Evolutionary conservation across 306 rosid genomes (phyloP), one percentile per base, ranked within the genome.

Genomic region (Senna tora): DNA sequence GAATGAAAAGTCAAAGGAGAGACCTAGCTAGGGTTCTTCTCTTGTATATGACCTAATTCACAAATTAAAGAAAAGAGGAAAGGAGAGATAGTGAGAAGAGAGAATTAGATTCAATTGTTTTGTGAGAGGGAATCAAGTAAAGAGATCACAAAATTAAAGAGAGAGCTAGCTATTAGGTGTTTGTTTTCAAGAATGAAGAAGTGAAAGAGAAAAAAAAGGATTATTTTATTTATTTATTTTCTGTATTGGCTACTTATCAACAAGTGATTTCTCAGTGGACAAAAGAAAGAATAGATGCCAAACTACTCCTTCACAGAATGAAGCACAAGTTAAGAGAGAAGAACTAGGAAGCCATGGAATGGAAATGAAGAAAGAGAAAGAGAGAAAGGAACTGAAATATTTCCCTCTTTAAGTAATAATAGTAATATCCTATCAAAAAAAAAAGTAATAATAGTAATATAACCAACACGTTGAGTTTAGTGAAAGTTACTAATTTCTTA

Each of bases 271-370:
- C 69, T 55, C 52, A 42, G 77, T 68, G 82, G 78, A 65, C 51
- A 58, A 73, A 79, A 72, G 72, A 84, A 39, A 69, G 84, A 85
- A 89, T 85, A 78, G 84, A 88, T 79, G 81, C 81, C 77, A 81
- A 84, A 82, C 80, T 17, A 25, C 30, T n/a, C 72, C 58, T 76
- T 41, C 76, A 69, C 17, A 71, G 86, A 82, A 87, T 85, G 84
- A 54, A 79, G 77, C 72, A 72, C 79, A 77, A 36, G 57, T 28
- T 28, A 65, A 75, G 73, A 39, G 33, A 47, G 30, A 75, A 47
- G 30, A 75, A 14, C 45, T 66, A 66, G 65, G 32, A 53, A 28
- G 30, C 0, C 6, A 42, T 20, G 50, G 30, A 25, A 42, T 20
- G 50, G 30, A 25, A 25, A 25, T 25, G 30, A 25, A 25, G 30